phyloP scores from a whole-genome alignment of 257 asterid genomes.

The Plantago elongata region DNA sequence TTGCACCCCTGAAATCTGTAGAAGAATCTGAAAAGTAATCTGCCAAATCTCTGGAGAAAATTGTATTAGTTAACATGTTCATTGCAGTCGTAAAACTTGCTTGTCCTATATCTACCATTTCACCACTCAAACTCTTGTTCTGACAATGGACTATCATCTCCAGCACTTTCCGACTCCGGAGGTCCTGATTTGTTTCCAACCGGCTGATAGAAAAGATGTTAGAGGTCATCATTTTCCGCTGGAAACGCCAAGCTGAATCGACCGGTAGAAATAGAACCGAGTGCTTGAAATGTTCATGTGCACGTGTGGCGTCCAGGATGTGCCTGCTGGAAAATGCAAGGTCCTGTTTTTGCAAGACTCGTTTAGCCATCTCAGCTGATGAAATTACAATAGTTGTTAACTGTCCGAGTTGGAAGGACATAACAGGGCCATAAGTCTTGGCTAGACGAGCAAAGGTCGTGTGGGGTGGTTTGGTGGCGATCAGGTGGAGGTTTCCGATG shows the following conservation, averaged over 20 bases:
- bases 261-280: background rate
- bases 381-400: background rate
- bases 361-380: background rate
- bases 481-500: slow-evolving; percentile 9
- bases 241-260: background rate
- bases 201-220: background rate
- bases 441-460: background rate
- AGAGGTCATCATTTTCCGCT: background rate
- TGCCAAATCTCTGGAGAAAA: background rate
- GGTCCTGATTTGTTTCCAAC: too few species aligned
- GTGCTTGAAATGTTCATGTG: background rate
- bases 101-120: slow-evolving; percentile 1
- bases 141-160: background rate
- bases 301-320: background rate
- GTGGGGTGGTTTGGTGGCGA: background rate
- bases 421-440: slow-evolving; percentile 1
- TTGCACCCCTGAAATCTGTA: background rate
- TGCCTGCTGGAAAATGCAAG: background rate
- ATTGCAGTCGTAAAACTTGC: slow-evolving; percentile 3
- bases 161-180: background rate
- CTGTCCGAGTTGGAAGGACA: slow-evolving; percentile 1
- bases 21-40: background rate
- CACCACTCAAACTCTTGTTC: background rate
- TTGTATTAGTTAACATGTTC: background rate
- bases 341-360: slow-evolving; percentile 10